These are phyloP conservation scores for Gamarada debralockiae DNA, from an alignment of 495 filamentous ascomycete genomes.

Conservation along the genomic window DNA sequence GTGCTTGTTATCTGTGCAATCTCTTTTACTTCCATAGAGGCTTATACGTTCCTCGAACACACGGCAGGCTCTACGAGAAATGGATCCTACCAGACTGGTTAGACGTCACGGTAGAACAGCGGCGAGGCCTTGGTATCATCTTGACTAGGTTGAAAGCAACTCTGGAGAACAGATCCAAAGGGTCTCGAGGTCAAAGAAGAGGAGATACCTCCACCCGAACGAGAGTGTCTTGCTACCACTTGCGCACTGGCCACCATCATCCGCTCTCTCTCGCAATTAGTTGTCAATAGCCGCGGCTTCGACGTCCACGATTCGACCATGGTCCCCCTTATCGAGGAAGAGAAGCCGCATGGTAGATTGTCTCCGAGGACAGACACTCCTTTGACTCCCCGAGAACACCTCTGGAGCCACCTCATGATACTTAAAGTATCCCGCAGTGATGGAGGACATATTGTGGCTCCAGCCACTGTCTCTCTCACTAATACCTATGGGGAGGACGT, in stretches of 20 bases:
- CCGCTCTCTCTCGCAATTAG: slow-evolving; percentile 2
- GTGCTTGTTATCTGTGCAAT: slow-evolving; percentile 34
- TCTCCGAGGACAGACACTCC: slow-evolving; percentile 7
- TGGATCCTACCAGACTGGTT: slow-evolving; percentile 23
- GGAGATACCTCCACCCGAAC: slow-evolving; percentile 8
- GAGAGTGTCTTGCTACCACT: slow-evolving; percentile 18
- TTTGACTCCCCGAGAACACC: slow-evolving; percentile 18
- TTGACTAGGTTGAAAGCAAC: background rate
- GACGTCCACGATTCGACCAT: slow-evolving; percentile 9
- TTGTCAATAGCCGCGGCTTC: slow-evolving; percentile 6
- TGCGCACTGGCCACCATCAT: slow-evolving; percentile 9
- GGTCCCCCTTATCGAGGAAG: background rate
- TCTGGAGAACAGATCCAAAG: slow-evolving; percentile 5
- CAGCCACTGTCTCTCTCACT: background rate
- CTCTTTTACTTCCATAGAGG: slow-evolving; percentile 18
- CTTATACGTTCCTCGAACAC: slow-evolving; percentile 16
- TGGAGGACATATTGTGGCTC: background rate
- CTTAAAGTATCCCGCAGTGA: background rate
- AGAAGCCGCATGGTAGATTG: background rate
- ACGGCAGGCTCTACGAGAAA: slow-evolving; percentile 18
- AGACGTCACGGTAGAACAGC: slow-evolving; percentile 6
- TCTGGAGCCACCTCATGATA: slow-evolving; percentile 1
- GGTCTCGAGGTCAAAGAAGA: slow-evolving; percentile 12
- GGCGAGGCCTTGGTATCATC: background rate
- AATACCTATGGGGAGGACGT: background rate